Conservation (phyloP, 2,329 filamentous ascomycete genomes). For the Colletotrichum eleusines region DNA sequence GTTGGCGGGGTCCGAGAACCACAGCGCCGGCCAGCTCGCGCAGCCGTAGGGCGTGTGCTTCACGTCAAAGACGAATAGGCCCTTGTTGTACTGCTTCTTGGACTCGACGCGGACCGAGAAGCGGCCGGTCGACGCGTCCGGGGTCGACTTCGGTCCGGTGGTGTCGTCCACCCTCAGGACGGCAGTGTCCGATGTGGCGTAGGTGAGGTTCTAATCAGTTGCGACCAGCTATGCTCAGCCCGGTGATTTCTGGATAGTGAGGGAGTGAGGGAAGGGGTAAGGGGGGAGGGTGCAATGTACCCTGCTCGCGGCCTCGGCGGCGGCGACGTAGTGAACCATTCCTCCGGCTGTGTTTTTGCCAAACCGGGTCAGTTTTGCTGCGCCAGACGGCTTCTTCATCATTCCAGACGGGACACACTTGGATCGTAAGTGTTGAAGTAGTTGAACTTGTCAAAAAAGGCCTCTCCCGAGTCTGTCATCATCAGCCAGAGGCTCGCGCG, state of each 20-base stretch:
- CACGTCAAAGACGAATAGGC: conserved; percentile 77
- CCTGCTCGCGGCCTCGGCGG: conserved; percentile 54
- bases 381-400: conserved; percentile 15
- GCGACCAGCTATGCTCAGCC: conserved; percentile 12
- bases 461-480: conserved; percentile 58
- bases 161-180: conserved; percentile 72
- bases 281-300: conserved; percentile 50
- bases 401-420: conserved; percentile 47
- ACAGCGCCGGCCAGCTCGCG: conserved; percentile 74
- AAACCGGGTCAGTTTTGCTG: conserved; percentile 18
- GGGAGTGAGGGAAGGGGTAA: background rate
- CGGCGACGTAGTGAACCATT: conserved; percentile 66
- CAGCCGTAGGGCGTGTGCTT: conserved; percentile 73
- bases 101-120: conserved; percentile 74
- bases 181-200: conserved; percentile 62
- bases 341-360: conserved; percentile 53
- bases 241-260: conserved; percentile 21
- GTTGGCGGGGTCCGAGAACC: conserved; percentile 70
- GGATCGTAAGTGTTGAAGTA: conserved; percentile 66
- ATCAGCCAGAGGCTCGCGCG: conserved; percentile 30
- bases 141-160: conserved; percentile 59
- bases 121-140: conserved; percentile 69
- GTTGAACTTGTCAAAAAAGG: conserved; percentile 68
- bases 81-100: conserved; percentile 68
- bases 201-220: conserved; percentile 70